Evolutionary conservation across 257 asterid species (phyloP), one percentile per base, ranked within the genome.

Genomic region (Apocynum venetum): DNA sequence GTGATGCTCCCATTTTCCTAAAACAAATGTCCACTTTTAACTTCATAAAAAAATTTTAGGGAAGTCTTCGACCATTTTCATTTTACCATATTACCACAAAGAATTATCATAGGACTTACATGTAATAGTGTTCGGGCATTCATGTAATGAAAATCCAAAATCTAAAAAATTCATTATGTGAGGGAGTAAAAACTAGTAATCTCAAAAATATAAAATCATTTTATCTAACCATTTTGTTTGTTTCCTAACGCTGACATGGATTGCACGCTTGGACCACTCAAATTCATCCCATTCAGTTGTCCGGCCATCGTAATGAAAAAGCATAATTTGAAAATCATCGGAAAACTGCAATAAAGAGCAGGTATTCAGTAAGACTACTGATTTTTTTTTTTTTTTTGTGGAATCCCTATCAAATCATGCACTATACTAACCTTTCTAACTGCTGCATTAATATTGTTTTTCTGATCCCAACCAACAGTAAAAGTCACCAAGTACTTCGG

Each of bases 201-300:
- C 36, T 43, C 53, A 44, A 68, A 40, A 4, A 19, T 43, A 68
- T 35, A 68, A 68, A 5, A 20, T 19, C 31, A 68, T 17, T 25
- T 40, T 44, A n/a, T 15, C 85, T 74, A 43, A 96, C 99, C 99
- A 96, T 86, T 96, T 96, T 63, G 99, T 96, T 87, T 96, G 99
- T 78, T 86, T 96, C 83, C 81, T 89, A 76, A 78, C 89, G 80
- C 98, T 96, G 92, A 96, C 89, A 87, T 96, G 99, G 82, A 96
- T 79, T 76, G 98, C 98, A 73, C 78, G 92, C 83, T 79, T 86
- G 46, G 99, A 93, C 99, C 99, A 96, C 84, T 96, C 99, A 88
- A 91, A 91, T 80, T 91, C 87, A 80, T 96, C 99, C 99, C 99
- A 96, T 83, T 93, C 99, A 83, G 76, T 96, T 77, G 98, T 89